Evolutionary conservation across 179 eudicot species (phyloP).

Genomic region (Amaranthus tricolor): DNA sequence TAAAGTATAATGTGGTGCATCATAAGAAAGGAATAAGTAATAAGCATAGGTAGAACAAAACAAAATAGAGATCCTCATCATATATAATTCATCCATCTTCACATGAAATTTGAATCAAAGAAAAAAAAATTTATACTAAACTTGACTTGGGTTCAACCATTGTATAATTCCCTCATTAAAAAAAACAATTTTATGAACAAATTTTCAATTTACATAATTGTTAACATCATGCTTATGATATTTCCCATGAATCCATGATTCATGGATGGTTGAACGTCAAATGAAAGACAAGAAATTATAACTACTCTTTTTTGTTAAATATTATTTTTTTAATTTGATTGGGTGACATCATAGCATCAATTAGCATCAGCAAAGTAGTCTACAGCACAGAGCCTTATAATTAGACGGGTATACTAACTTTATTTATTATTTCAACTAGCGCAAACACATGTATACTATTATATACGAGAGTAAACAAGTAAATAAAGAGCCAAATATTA

Average conservation of each 20-base stretch:
- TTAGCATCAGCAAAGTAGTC: too few relatives aligned
- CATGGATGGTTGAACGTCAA: neutral
- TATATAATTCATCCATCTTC: neutral
- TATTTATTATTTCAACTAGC: too few relatives aligned
- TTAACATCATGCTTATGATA: neutral
- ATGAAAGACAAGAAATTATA: neutral
- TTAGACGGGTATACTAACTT: too few relatives aligned
- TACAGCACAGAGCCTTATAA: too few relatives aligned
- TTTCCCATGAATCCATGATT: neutral
- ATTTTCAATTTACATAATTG: neutral
- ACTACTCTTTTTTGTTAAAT: neutral
- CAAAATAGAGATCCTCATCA: neutral
- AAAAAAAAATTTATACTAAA: neutral
- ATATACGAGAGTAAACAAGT: too few relatives aligned
- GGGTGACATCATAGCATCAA: neutral
- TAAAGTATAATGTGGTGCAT: neutral
- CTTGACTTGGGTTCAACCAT: neutral
- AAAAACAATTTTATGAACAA: neutral
- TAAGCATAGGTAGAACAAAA: neutral
- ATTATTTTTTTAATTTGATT: neutral
- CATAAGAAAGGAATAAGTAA: neutral
- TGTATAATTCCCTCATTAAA: neutral
- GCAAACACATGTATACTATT: too few relatives aligned
- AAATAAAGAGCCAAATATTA: too few relatives aligned
- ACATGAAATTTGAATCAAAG: neutral